phyloP scores from a whole-genome alignment of 2,329 filamentous ascomycete species.

The Phyllosticta citribraziliensis region DNA sequence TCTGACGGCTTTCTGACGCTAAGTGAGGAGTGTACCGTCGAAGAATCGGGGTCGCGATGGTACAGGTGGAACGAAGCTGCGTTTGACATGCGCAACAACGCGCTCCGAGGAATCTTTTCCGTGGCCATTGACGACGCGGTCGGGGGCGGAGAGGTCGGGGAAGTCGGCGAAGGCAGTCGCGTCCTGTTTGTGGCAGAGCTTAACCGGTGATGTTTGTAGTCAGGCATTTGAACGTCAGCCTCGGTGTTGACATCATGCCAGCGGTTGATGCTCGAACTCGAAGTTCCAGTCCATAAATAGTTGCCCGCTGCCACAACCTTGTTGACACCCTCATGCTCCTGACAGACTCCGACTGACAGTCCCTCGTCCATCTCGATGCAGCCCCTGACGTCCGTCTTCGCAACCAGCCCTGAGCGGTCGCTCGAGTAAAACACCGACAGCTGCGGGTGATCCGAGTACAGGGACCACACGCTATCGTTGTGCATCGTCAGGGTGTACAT shows the following conservation, averaged over 20 bases:
- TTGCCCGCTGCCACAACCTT: slow-evolving; percentile 56
- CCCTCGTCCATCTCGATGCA: slow-evolving; percentile 75
- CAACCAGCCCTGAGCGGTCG: slow-evolving; percentile 85
- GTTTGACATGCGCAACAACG: slow-evolving; percentile 74
- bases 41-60: slow-evolving; percentile 46
- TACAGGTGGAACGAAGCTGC: slow-evolving; percentile 64
- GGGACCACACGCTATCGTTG: slow-evolving; percentile 93
- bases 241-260: slow-evolving; percentile 82
- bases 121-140: slow-evolving; percentile 31
- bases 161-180: slow-evolving; percentile 31
- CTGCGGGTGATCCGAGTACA: slow-evolving; percentile 79
- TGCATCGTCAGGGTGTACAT: slow-evolving; percentile 99
- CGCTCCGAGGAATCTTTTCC: slow-evolving; percentile 64
- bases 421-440: slow-evolving; percentile 89
- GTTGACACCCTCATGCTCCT: slow-evolving; percentile 78
- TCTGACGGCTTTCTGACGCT: slow-evolving; percentile 51
- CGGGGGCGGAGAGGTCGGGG: slow-evolving; percentile 22
- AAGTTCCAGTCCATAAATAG: slow-evolving; percentile 82
- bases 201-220: slow-evolving; percentile 42
- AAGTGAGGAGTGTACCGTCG: slow-evolving; percentile 39
- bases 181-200: slow-evolving; percentile 33
- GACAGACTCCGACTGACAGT: slow-evolving; percentile 77
- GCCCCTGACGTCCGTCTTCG: slow-evolving; percentile 83
- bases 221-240: slow-evolving; percentile 51
- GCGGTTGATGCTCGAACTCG: slow-evolving; percentile 82